Evolutionary conservation across 2,329 filamentous ascomycete species (phyloP), one percentile per base, ranked within the genome.

Genomic region (Alternaria consortialis): DNA sequence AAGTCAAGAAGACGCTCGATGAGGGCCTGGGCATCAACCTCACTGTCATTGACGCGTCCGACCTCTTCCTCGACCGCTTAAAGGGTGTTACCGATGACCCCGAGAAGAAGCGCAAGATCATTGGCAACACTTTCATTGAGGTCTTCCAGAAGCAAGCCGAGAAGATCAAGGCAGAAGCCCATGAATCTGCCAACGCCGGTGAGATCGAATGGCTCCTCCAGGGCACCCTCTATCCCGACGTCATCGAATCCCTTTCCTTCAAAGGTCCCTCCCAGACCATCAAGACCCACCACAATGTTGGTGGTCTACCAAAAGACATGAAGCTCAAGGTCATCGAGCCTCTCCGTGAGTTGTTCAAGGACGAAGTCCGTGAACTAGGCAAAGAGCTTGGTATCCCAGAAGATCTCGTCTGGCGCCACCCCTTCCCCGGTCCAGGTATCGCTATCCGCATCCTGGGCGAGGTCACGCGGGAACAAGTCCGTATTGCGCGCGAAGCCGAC

Each of bases 51-150:
- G 91, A 98, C 75, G 93, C 88, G 0, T 85, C 86, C 9, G 84
- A 96, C 62, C 82, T 86, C 27, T 98, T 98, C 84, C 83, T 97
- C n/a, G 81, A 82, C 31, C 85, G 88, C 25, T 87, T 98, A 1
- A 86, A 87, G 66, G 94, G 93, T 17, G 87, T 97, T 27, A 83
- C 81, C 0, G 92, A 82, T 53, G 82, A 91, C 58, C 94, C 94
- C 0, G 94, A 98, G 80, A 87, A 87, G 75, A 97, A 97, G 85
- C 86, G 94, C 56, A 97, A 97, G 82, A 89, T 97, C 71, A 97
- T 97, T 63, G 94, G 93, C 57, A 87, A 85, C 64, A 91, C 87
- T 23, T 91, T 93, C 78, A 93, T 93, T 66, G 90, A 93, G 69
- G 81, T 97, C 29, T 97, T 97, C 79, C 90, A 97, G 78, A 84